Conservation (phyloP, 1,284 basidiomycete genomes). For the Amylostereum areolatum region DNA sequence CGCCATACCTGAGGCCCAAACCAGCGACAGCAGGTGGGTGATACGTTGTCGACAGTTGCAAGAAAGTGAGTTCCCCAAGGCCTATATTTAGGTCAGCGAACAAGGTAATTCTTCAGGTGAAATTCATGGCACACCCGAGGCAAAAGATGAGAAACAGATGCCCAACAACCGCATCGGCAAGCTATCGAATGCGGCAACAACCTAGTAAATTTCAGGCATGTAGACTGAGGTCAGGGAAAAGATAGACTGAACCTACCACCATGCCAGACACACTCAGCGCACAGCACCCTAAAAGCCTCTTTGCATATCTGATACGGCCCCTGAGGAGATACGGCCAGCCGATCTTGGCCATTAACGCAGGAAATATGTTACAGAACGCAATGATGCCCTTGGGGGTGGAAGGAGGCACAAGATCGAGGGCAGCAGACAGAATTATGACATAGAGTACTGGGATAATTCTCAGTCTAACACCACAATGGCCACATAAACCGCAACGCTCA, state of each 20-base stretch:
- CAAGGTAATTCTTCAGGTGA: neutral
- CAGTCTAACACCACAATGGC: neutral
- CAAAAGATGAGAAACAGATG: constrained; percentile 87
- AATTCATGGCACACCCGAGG: constrained; percentile 54
- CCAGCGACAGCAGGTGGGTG: constrained; percentile 64
- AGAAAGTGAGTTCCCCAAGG: constrained; percentile 90
- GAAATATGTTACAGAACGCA: constrained; percentile 87
- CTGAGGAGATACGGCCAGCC: constrained; percentile 90
- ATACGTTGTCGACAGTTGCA: constrained; percentile 89
- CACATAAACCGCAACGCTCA: constrained; percentile 14
- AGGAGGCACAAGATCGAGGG: constrained; percentile 88
- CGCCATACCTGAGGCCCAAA: constrained; percentile 59
- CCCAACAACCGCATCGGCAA: constrained; percentile 76
- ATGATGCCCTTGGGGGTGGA: constrained; percentile 91
- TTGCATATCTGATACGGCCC: constrained; percentile 75
- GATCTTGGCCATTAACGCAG: constrained; percentile 78
- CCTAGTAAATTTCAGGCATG: constrained; percentile 35
- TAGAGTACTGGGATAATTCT: constrained; percentile 62
- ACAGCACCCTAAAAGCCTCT: constrained; percentile 74
- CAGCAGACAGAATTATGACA: constrained; percentile 94
- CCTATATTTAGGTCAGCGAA: constrained; percentile 34
- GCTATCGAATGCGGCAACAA: constrained; percentile 73
- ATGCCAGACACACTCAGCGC: constrained; percentile 73
- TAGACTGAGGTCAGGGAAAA: neutral
- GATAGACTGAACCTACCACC: constrained; percentile 44